Conservation (phyloP, 352 stramenopile genomes). For the Pythium aquatile region DNA sequence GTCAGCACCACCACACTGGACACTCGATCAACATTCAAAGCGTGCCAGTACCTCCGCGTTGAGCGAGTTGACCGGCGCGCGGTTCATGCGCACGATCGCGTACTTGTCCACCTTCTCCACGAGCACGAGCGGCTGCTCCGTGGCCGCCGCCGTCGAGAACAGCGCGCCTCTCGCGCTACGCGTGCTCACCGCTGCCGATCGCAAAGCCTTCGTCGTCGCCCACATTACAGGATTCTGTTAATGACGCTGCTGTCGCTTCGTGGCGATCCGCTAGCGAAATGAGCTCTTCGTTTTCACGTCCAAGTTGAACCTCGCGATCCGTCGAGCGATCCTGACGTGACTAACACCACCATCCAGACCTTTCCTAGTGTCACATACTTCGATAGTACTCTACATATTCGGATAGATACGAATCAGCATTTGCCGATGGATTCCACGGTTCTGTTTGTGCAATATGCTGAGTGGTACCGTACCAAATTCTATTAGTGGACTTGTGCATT, state of each 20-base stretch:
- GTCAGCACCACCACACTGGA: background rate
- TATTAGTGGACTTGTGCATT: conserved; percentile 2
- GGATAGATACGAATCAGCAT: conserved; percentile 10
- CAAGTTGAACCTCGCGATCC: conserved; percentile 19
- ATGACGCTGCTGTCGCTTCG: background rate
- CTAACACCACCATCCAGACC: conserved; percentile 19
- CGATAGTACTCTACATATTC: background rate
- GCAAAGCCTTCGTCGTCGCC: conserved; percentile 16
- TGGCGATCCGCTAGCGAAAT: background rate
- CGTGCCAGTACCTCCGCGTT: conserved; percentile 48
- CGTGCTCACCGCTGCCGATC: conserved; percentile 9
- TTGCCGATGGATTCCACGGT: background rate
- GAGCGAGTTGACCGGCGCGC: conserved; percentile 78
- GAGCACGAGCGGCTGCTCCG: conserved; percentile 52
- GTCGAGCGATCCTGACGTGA: conserved; percentile 41
- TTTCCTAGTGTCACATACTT: conserved; percentile 13
- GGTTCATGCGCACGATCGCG: conserved; percentile 79
- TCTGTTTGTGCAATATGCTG: conserved; percentile 24
- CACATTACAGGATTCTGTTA: conserved; percentile 13
- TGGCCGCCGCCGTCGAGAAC: conserved; percentile 18
- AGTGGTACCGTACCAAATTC: conserved; percentile 1
- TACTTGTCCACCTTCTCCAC: conserved; percentile 75
- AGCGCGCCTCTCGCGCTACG: conserved; percentile 3
- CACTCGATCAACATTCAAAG: background rate
- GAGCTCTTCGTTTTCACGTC: background rate